Conservation (phyloP, 1,284 basidiomycete genomes). For the Sanghuangporus weigelae region DNA sequence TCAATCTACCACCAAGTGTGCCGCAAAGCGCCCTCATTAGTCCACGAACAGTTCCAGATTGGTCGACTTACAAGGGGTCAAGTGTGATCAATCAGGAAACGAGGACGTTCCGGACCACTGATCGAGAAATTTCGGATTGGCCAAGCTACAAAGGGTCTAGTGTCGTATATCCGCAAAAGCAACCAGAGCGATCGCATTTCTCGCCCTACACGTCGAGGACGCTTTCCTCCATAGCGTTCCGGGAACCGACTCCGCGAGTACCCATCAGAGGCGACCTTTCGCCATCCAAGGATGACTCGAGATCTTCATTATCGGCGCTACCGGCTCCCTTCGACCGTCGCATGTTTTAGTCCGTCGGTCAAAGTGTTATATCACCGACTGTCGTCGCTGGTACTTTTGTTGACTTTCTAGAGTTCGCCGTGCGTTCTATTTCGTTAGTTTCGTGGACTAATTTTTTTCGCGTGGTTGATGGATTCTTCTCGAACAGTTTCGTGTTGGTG, state of each 20-base stretch:
- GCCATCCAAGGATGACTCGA: background rate
- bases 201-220: constrained; percentile 9
- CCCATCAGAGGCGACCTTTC: background rate
- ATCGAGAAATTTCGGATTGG: background rate
- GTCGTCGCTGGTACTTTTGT: background rate
- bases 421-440: too few species aligned
- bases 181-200: constrained; percentile 5
- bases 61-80: constrained; percentile 12
- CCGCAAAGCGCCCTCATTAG: constrained; percentile 5
- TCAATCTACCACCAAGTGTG: background rate
- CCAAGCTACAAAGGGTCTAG: background rate
- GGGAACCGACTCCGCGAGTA: background rate
- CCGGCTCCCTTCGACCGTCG: background rate
- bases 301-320: background rate
- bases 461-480: too few species aligned
- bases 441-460: too few species aligned
- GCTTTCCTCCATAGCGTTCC: constrained; percentile 9
- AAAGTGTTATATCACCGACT: background rate
- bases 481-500: too few species aligned
- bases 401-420: too few species aligned
- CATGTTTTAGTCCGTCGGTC: background rate
- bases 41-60: constrained; percentile 1
- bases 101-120: background rate
- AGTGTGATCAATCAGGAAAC: constrained; percentile 5
- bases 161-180: background rate